Evolutionary conservation across 306 rosid species (phyloP), one percentile per base, ranked within the genome.

Genomic region (Gillenia trifoliata): DNA sequence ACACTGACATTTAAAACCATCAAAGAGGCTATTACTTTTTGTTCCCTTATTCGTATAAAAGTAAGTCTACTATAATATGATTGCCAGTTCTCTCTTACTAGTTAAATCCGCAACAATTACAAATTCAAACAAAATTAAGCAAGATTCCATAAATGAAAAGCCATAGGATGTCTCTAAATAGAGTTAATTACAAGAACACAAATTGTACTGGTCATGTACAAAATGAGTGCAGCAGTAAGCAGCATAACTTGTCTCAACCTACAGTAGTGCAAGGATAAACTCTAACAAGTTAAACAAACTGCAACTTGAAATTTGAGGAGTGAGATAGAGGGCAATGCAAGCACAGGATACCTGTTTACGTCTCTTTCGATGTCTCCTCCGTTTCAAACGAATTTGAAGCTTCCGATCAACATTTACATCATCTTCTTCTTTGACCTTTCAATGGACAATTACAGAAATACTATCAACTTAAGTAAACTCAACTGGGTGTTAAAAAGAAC

Each of bases 351-450:
- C 98, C 89, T 87, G 89, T 72, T 85, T 87, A 62, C 77, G 77
- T 83, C 86, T 90, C 86, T 86, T 90, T 67, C 28, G 86, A 78
- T 81, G 71, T 81, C 97, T 89, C 89, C 85, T 86, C 43, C 77
- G 82, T 86, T 94, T 91, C 87, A 94, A 84, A 83, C 49, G 93
- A 65, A 80, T 78, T 68, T 90, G 95, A 74, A 94, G 97, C 84
- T 86, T 86, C 72, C 36, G 83, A 79, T 88, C 96, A 80, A 88
- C 82, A 67, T 82, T 81, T 47, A 82, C 96, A 78, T 94, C 98
- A 71, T 94, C 98, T 78, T 94, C 98, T 87, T 93, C 98, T 85
- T 91, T 94, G 64, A 94, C 95, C 98, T 94, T 81, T 54, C 38
- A 73, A 71, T 61, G 29, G 15, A 69, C 17, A 79, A 11, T 29